phyloP scores from a whole-genome alignment of 1,139 yeast species.

The Suhomyces maxii region DNA sequence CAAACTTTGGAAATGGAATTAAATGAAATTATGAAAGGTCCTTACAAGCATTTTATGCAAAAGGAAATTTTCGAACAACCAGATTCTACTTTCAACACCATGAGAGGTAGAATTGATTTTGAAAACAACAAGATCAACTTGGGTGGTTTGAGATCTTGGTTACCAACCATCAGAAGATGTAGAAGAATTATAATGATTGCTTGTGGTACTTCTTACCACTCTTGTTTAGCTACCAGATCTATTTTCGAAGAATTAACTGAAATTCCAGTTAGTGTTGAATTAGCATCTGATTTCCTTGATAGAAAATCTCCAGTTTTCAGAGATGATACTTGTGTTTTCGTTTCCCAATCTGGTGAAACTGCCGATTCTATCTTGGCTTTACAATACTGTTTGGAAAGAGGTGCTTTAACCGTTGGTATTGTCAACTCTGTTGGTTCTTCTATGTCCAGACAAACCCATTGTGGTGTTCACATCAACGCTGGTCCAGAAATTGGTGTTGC shows the following conservation, averaged over 20 bases:
- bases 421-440: conserved; percentile 93
- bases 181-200: conserved; percentile 98
- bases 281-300: conserved; percentile 96
- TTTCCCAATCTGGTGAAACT: conserved; percentile 98
- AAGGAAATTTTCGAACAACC: conserved; percentile 99
- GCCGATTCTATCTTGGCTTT: conserved; percentile 98
- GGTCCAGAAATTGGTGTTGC: conserved; percentile 99
- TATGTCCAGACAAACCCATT: conserved; percentile 92
- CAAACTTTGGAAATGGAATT: conserved; percentile 97
- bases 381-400: conserved; percentile 94
- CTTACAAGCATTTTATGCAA: conserved; percentile 95
- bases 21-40: conserved; percentile 98
- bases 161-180: conserved; percentile 89
- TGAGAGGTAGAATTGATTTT: conserved; percentile 99
- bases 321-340: conserved; percentile 97
- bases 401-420: conserved; percentile 96
- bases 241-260: conserved; percentile 96
- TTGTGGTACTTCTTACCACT: conserved; percentile 98
- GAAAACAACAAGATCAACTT: conserved; percentile 73
- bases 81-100: conserved; percentile 94
- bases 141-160: conserved; percentile 86
- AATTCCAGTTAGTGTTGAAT: conserved; percentile 92
- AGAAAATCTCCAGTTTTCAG: conserved; percentile 95
- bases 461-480: conserved; percentile 99
- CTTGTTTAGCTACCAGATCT: conserved; percentile 95